These are phyloP conservation scores for Phytophthora megakarya DNA, from an alignment of 352 stramenopile genomes.

Conservation along the genomic window DNA sequence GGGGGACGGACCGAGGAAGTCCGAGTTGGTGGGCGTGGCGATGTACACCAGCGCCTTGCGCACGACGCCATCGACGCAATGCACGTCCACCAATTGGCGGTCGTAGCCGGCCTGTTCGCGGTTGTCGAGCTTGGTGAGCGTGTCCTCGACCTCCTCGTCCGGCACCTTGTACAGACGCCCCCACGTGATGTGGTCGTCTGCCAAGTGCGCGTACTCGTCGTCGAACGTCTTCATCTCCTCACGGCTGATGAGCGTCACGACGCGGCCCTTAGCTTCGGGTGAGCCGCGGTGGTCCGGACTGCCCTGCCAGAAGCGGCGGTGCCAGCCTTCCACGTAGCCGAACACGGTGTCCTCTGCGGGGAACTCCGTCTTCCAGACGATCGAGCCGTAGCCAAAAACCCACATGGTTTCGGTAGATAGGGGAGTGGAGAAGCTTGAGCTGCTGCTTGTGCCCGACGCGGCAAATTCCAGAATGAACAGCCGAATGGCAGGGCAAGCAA, in stretches of 20 bases:
- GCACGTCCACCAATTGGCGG: conserved; percentile 73
- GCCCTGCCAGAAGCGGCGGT: conserved; percentile 90
- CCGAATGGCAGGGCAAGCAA: background rate
- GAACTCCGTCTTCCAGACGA: conserved; percentile 82
- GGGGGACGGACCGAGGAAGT: conserved; percentile 78
- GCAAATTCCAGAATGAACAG: conserved; percentile 43
- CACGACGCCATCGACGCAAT: conserved; percentile 70
- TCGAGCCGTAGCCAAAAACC: conserved; percentile 87
- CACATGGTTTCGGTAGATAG: conserved; percentile 50
- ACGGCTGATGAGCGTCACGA: conserved; percentile 86
- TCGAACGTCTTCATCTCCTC: conserved; percentile 78
- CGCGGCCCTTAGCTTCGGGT: conserved; percentile 71
- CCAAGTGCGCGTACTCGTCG: conserved; percentile 71
- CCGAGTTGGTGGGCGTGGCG: conserved; percentile 78
- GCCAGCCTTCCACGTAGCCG: conserved; percentile 83
- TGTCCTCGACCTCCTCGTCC: conserved; percentile 74
- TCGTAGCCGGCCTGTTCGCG: conserved; percentile 88
- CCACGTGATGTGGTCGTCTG: conserved; percentile 76
- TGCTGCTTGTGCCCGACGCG: conserved; percentile 20
- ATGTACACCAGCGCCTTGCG: conserved; percentile 86
- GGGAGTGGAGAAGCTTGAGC: background rate
- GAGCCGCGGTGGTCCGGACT: conserved; percentile 88
- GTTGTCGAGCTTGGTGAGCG: conserved; percentile 82
- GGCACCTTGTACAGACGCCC: conserved; percentile 88
- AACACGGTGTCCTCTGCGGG: conserved; percentile 68